A percentile compares a stretch with the other conserved stretches of the same genome.
These are phyloP conservation scores for Thraustochytrium striatum DNA, from an alignment of 352 stramenopile species.

Conservation along the genomic window DNA sequence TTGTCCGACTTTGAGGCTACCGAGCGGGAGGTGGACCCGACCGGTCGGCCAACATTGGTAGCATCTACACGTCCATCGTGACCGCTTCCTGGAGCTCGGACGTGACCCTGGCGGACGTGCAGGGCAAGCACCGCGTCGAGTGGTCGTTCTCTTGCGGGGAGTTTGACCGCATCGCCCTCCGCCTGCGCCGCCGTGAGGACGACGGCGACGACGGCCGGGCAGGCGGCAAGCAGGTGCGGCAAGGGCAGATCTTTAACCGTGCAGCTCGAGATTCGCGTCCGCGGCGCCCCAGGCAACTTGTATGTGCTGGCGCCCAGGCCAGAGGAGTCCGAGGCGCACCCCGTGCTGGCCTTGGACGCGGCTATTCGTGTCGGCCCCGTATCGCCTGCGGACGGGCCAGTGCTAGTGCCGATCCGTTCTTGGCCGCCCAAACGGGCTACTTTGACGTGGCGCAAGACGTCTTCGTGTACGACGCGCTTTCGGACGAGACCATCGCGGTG, in stretches of 20 bases:
- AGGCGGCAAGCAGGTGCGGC: neutral
- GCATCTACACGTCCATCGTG: slow-evolving; percentile 19
- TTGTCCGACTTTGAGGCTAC: slow-evolving; percentile 41
- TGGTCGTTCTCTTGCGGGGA: slow-evolving; percentile 23
- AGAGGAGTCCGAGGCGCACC: neutral
- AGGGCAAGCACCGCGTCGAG: slow-evolving; percentile 28
- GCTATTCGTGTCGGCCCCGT: slow-evolving; percentile 8
- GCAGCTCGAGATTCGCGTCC: neutral
- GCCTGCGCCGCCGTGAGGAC: neutral
- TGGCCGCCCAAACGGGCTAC: neutral
- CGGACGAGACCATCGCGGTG: neutral
- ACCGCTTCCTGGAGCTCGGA: slow-evolving; percentile 37
- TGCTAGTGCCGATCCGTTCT: slow-evolving; percentile 15
- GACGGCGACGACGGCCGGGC: slow-evolving; percentile 3
- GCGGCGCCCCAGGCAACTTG: slow-evolving; percentile 10
- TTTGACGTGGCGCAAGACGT: slow-evolving; percentile 6
- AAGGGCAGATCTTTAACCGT: neutral
- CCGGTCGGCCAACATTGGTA: neutral
- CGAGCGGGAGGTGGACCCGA: neutral
- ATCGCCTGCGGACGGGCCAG: neutral
- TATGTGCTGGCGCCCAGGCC: neutral
- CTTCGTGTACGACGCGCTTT: neutral
- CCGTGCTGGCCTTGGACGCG: slow-evolving; percentile 8
- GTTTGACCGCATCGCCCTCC: slow-evolving; percentile 1
- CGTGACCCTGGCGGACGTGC: slow-evolving; percentile 13